These are phyloP conservation scores for Termitomyces sp. DNA, from an alignment of 768 basidiomycete genomes.

Conservation along the genomic window DNA sequence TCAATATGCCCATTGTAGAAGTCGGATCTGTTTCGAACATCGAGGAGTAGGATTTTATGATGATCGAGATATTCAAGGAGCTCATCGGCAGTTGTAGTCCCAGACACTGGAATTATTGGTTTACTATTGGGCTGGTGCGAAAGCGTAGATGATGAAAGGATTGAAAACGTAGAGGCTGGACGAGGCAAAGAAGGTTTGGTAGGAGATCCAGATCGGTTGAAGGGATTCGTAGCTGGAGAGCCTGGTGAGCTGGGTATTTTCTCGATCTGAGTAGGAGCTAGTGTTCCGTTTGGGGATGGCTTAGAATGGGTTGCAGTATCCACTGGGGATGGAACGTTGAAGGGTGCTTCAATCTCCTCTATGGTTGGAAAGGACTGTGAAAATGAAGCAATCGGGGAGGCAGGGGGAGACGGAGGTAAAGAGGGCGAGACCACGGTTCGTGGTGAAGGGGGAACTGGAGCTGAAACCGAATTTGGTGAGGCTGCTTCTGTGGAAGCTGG, in stretches of 20 bases:
- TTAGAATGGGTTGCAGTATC: constrained; percentile 24
- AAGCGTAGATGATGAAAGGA: constrained; percentile 25
- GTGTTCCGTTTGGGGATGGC: background rate
- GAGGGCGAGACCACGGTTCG: constrained; percentile 71
- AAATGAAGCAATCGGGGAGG: constrained; percentile 66
- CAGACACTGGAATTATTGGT: constrained; percentile 55
- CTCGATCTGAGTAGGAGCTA: constrained; percentile 37
- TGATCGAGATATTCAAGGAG: constrained; percentile 56
- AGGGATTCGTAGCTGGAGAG: constrained; percentile 68
- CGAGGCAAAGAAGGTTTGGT: constrained; percentile 32
- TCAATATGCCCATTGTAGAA: constrained; percentile 76
- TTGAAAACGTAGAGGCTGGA: constrained; percentile 41
- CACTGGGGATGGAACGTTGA: constrained; percentile 49
- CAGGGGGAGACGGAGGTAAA: constrained; percentile 65
- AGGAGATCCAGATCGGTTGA: constrained; percentile 66
- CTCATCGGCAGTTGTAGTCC: constrained; percentile 57
- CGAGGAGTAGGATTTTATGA: constrained; percentile 73
- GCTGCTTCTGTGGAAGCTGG: constrained; percentile 26
- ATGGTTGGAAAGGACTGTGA: constrained; percentile 72
- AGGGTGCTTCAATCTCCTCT: constrained; percentile 63
- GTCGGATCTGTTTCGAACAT: constrained; percentile 76
- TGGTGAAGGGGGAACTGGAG: constrained; percentile 42
- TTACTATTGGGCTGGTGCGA: constrained; percentile 35
- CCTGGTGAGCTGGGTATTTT: constrained; percentile 24
- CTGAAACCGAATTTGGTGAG: constrained; percentile 30